Evolutionary conservation across 805 yeast species (phyloP), one percentile per base, ranked within the genome.

Genomic region (Candida alai): DNA sequence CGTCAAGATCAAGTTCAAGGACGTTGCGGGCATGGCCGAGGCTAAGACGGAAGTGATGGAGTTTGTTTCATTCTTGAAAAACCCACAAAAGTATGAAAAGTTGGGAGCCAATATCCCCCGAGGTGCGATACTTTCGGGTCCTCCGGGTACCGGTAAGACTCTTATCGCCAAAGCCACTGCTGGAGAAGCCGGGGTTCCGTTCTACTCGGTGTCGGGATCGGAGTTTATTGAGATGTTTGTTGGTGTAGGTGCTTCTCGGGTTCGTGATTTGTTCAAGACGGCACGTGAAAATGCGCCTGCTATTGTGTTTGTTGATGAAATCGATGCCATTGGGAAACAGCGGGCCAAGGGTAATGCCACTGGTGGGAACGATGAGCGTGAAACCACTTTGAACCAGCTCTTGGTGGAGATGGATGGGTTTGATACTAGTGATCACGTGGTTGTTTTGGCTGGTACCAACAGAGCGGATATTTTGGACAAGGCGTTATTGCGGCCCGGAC

Each of bases 71-170:
- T 93, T 94, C 56, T 75, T 93, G 60, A 84, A 90, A 56, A 76
- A 87, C 45, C 98, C 99, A 7, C 70, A 73, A 36, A 86, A 88
- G 56, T 93, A 89, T 60, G 97, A 89, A 58, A 77, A 78, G 40
- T 69, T 93, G 38, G 99, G 99, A 24, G 99, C 97, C 24, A 86
- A 88, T 58, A 93, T 93, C 46, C 99, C 99, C 30, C 78, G 97
- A 56, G 99, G 99, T 48, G 98, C 98, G 7, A 86, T 93, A 40
- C 67, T 93, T 37, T 84, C 96, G 2, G 99, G 99, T 31, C 96
- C 98, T 12, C 99, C 99, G 33, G 99, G 99, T 68, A 93, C 98
- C 7, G 99, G 99, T 78, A 93, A 93, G 58, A 93, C 99, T 1
- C 68, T 93, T 35, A 66, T 93, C 32, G 99, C 99, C 9, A 90